Conservation (phyloP, 1,284 basidiomycete species). For the Ustilago sp. region DNA sequence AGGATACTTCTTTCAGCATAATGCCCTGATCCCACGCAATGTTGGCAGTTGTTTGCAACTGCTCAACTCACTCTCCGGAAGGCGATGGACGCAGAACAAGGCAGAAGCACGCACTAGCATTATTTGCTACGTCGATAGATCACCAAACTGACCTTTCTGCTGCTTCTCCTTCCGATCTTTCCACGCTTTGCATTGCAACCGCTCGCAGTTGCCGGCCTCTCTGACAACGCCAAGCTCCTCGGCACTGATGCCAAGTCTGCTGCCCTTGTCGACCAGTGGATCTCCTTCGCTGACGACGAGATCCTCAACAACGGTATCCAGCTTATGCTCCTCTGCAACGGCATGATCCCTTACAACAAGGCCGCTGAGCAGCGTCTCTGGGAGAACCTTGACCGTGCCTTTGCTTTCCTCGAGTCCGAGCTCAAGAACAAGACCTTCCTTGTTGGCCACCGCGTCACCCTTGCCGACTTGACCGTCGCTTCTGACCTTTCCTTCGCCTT, state of each 20-base stretch:
- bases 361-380: conserved; percentile 74
- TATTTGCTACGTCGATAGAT: not conserved
- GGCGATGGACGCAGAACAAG: conserved; percentile 4
- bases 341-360: conserved; percentile 70
- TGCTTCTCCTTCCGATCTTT: not conserved
- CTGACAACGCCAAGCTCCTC: conserved; percentile 78
- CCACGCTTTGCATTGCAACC: not conserved
- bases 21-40: conserved; percentile 47
- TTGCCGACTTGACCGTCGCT: conserved; percentile 86
- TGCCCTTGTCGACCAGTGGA: conserved; percentile 79
- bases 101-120: not conserved
- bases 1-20: conserved; percentile 70
- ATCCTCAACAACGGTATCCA: conserved; percentile 64
- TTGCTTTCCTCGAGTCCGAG: conserved; percentile 79
- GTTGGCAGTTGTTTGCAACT: conserved; percentile 2
- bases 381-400: conserved; percentile 71
- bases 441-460: conserved; percentile 91
- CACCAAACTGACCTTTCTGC: conserved; percentile 15
- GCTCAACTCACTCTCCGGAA: not conserved
- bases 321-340: conserved; percentile 43
- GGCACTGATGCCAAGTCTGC: conserved; percentile 73
- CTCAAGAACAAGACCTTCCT: conserved; percentile 87
- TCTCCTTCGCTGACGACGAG: conserved; percentile 76
- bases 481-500: conserved; percentile 64
- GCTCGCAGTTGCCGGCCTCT: conserved; percentile 77